phyloP scores from a whole-genome alignment of 768 basidiomycete species.

The Suillus plorans region DNA sequence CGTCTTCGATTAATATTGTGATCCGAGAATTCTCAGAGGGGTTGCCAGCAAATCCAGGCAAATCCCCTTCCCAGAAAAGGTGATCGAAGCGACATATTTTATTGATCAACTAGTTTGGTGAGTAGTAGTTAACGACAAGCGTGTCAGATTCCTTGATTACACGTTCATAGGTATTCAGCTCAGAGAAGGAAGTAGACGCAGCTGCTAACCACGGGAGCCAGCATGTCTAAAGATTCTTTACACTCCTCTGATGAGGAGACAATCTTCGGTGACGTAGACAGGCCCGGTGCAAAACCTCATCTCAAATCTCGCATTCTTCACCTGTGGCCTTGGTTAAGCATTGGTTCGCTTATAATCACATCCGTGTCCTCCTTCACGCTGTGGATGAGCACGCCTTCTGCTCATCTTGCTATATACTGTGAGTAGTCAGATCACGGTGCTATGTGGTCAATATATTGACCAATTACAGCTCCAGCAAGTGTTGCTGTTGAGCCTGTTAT shows the following conservation, averaged over 20 bases:
- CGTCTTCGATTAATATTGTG: not conserved
- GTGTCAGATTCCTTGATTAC: not conserved
- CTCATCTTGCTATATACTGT: not conserved
- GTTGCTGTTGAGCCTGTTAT: slow-evolving; percentile 11
- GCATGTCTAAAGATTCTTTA: not conserved
- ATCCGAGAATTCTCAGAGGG: not conserved
- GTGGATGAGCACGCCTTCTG: slow-evolving; percentile 1
- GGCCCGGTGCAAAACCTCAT: not conserved
- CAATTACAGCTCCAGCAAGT: slow-evolving; percentile 9
- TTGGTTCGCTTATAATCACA: not conserved
- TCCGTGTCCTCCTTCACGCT: slow-evolving; percentile 5
- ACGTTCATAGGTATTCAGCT: not conserved
- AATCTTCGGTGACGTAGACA: not conserved
- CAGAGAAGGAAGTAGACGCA: not conserved
- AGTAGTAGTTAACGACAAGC: not conserved
- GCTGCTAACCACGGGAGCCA: not conserved
- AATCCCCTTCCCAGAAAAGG: not conserved
- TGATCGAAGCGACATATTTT: not conserved
- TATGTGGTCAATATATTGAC: not conserved
- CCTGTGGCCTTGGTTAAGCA: slow-evolving; percentile 7
- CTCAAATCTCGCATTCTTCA: not conserved
- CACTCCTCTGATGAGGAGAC: not conserved
- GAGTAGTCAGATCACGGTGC: not conserved
- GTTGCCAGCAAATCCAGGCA: not conserved
- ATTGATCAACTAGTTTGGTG: not conserved